Percentiles rank a stretch among this genome's conserved stretches.
phyloP scores from a whole-genome alignment of 2,329 filamentous ascomycete genomes.

The Epichloe aotearoae region DNA sequence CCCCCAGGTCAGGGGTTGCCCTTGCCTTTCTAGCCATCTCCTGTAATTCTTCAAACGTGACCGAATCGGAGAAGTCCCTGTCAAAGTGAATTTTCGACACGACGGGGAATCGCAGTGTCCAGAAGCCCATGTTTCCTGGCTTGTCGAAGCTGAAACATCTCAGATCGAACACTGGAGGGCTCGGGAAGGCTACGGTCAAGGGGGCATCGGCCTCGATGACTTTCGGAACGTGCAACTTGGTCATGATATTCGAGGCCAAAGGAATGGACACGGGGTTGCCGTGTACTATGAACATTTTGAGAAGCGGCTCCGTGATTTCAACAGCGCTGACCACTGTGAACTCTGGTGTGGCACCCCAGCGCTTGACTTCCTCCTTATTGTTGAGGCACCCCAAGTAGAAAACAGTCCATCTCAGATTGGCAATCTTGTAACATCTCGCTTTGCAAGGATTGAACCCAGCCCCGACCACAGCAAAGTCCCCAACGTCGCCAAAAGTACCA shows the following conservation, averaged over 20 bases:
- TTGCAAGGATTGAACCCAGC: constrained; percentile 55
- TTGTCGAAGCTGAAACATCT: constrained; percentile 71
- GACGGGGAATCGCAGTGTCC: constrained; percentile 62
- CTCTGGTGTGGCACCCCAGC: constrained; percentile 36
- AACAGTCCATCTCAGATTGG: constrained; percentile 57
- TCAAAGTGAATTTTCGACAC: constrained; percentile 70
- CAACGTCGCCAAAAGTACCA: constrained; percentile 62
- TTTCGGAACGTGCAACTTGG: constrained; percentile 33
- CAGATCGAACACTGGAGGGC: constrained; percentile 67
- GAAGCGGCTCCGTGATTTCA: constrained; percentile 36
- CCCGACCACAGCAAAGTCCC: constrained; percentile 70
- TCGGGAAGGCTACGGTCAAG: constrained; percentile 45
- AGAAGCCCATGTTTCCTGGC: constrained; percentile 53
- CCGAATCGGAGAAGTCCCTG: constrained; percentile 52
- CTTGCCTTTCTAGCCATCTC: constrained; percentile 46
- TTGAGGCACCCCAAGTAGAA: constrained; percentile 67
- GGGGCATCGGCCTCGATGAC: constrained; percentile 28
- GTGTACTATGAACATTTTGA: constrained; percentile 36
- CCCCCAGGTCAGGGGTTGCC: constrained; percentile 32
- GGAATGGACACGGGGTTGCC: constrained; percentile 30
- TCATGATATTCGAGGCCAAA: constrained; percentile 24
- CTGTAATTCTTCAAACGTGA: constrained; percentile 59
- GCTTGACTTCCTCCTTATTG: constrained; percentile 48
- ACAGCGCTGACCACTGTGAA: constrained; percentile 57
- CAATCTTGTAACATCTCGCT: constrained; percentile 40